Evolutionary conservation across 1,284 basidiomycete genomes (phyloP).

Genomic region (Phylloporus sp.): DNA sequence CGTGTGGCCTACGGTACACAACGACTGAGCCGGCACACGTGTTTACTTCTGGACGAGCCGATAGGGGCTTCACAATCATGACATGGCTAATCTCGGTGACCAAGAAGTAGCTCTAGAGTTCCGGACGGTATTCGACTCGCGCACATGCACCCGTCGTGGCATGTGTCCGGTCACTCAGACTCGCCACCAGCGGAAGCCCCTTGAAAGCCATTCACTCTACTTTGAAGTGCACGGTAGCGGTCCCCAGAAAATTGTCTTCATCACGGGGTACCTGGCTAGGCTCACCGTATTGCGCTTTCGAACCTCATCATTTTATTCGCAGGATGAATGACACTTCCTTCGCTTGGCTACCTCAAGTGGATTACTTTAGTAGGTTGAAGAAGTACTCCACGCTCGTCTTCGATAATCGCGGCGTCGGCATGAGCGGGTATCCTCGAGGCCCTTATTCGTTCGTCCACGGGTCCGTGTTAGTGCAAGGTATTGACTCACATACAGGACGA

Average conservation of each 20-base stretch:
- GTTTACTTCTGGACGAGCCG: not conserved
- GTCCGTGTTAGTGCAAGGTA: not conserved
- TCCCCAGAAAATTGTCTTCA: slow-evolving; percentile 65
- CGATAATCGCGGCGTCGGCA: slow-evolving; percentile 88
- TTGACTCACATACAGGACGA: slow-evolving; percentile 47
- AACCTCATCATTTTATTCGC: slow-evolving; percentile 18
- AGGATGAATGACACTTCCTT: slow-evolving; percentile 66
- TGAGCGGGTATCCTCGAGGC: slow-evolving; percentile 71
- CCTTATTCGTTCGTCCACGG: slow-evolving; percentile 57
- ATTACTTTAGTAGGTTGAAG: slow-evolving; percentile 54
- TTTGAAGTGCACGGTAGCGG: slow-evolving; percentile 76
- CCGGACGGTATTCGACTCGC: slow-evolving; percentile 38
- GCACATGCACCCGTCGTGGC: slow-evolving; percentile 67
- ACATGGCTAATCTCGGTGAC: slow-evolving; percentile 14
- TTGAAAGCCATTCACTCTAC: slow-evolving; percentile 75
- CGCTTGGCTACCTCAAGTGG: slow-evolving; percentile 64
- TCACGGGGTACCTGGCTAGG: slow-evolving; percentile 59
- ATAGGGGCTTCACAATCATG: not conserved
- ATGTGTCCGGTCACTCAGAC: slow-evolving; percentile 71
- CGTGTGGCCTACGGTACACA: too few relatives aligned
- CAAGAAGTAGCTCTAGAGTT: slow-evolving; percentile 15
- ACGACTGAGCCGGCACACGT: too few relatives aligned
- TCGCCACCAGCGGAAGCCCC: slow-evolving; percentile 48
- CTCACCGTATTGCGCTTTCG: not conserved
- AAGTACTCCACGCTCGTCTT: slow-evolving; percentile 75